A percentile compares a stretch with the other conserved stretches of the same genome.
Conservation (phyloP, 2,329 filamentous ascomycete genomes). For the Cercospora brassicicola region DNA sequence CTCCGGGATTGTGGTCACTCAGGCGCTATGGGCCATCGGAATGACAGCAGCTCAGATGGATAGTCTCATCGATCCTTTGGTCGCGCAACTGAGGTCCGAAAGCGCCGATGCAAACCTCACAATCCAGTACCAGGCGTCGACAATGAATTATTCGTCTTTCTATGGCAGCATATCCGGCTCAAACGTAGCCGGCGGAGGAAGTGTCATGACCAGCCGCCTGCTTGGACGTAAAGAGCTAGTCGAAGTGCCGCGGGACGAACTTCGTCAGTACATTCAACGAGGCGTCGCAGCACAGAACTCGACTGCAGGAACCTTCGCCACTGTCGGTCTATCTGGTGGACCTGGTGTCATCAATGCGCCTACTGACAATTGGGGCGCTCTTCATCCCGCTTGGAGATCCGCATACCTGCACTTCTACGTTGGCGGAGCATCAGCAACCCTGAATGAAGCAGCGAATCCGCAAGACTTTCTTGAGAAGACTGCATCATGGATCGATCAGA, state of each 20-base stretch:
- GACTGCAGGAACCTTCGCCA: constrained; percentile 30
- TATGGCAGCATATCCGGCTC: constrained; percentile 34
- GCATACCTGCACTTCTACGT: constrained; percentile 39
- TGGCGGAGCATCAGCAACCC: constrained; percentile 26
- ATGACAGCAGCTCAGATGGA: constrained; percentile 27
- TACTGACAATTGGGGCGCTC: constrained; percentile 33
- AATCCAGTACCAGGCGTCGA: constrained; percentile 21
- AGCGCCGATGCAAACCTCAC: constrained; percentile 15
- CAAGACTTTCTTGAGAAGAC: constrained; percentile 17
- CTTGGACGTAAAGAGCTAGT: constrained; percentile 38
- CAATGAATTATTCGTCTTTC: constrained; percentile 34
- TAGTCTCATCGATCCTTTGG: constrained; percentile 25
- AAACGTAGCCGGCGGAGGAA: constrained; percentile 36
- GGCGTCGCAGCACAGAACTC: constrained; percentile 26
- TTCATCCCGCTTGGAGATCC: constrained; percentile 39
- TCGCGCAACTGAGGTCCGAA: constrained; percentile 11
- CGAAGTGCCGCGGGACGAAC: constrained; percentile 15
- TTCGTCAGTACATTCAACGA: constrained; percentile 22
- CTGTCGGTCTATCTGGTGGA: constrained; percentile 35
- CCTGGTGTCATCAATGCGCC: constrained; percentile 34
- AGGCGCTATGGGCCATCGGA: constrained; percentile 36
- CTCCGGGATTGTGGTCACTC: constrained; percentile 33
- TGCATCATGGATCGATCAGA: constrained; percentile 25
- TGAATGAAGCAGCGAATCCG: constrained; percentile 12
- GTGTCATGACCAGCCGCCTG: constrained; percentile 40